Evolutionary conservation across 129 eudicot species (phyloP), one percentile per base, ranked within the genome.

Genomic region (Pulicaria dysenterica): DNA sequence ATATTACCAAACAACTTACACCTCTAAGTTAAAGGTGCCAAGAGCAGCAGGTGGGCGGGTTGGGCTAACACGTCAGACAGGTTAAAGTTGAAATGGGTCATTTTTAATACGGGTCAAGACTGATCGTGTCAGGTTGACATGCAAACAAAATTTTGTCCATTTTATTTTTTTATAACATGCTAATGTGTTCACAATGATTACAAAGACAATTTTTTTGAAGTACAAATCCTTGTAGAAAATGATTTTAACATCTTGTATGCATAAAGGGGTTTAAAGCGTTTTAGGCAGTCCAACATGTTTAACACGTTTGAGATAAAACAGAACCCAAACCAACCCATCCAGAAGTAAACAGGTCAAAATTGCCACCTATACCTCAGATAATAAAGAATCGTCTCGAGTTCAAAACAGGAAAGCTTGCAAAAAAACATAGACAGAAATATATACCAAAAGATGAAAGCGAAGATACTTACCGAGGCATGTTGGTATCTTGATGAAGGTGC

Each of bases 401-500:
- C 12, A 6, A 47, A 10, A n/a, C 14, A 37, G 10, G 64, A 5
- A 10, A 36, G 15, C 11, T 40, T 4, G 34, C 31, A 58, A 54
- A 58, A 11, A 14, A 58, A 34, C 5, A 36, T 4, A 58, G 3
- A 34, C 47, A 39, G 48, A 47, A 14, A 24, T 42, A 57, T 58
- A 41, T 58, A 41, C 63, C 63, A 58, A 34, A 58, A 58, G 14
- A 58, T 58, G 65, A 10, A 6, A 59, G 11, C 36, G 45, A 37
- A 59, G 17, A 59, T 59, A 82, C 96, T 86, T 84, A 90, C 99
- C 77, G 96, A 87, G 64, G 97, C 97, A 83, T 94, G 99, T 77
- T 90, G 96, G 83, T 94, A 94, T 71, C 99, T 90, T 50, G 96
- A 84, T 5, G 99, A 94, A 67, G 99, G 99, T 40, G 99, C 87